Evolutionary conservation across 441 rosid species (phyloP).

Genomic region (Breynia disticha): DNA sequence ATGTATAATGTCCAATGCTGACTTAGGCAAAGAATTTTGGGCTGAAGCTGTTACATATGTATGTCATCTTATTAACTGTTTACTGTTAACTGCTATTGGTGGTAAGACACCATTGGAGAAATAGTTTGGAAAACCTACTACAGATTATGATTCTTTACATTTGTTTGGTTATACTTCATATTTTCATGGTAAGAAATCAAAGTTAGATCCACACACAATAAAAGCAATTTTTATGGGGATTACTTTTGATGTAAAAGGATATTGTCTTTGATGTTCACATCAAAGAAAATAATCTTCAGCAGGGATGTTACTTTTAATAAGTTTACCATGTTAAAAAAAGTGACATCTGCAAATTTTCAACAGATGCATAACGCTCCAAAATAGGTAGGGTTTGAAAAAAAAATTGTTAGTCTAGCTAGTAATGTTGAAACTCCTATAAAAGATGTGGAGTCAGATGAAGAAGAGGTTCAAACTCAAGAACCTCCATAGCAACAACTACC

Average conservation of each 20-base stretch:
- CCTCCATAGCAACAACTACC: too few relatives aligned
- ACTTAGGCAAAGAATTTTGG: not conserved
- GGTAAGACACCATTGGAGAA: not conserved
- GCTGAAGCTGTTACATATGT: too few relatives aligned
- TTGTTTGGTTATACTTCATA: too few relatives aligned
- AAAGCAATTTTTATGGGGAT: conserved; percentile 1
- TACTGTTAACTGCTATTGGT: not conserved
- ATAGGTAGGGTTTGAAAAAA: conserved; percentile 2
- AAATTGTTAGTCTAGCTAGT: not conserved
- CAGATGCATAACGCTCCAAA: not conserved
- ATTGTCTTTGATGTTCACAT: too few relatives aligned
- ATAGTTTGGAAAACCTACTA: too few relatives aligned
- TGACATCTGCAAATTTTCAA: not conserved
- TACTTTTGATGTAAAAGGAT: too few relatives aligned
- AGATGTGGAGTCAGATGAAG: too few relatives aligned
- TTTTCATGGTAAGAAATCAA: conserved; percentile 1
- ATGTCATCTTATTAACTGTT: not conserved
- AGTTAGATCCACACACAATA: not conserved
- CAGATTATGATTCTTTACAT: not conserved
- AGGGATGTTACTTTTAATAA: too few relatives aligned
- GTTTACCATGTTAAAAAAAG: not conserved
- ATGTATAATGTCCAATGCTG: not conserved
- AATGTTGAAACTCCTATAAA: not conserved
- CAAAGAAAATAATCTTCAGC: too few relatives aligned
- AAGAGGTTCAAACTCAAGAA: not conserved